A percentile compares a stretch with the other conserved stretches of the same genome.
phyloP scores from a whole-genome alignment of 805 yeast species.

The Pichia scutulata region DNA sequence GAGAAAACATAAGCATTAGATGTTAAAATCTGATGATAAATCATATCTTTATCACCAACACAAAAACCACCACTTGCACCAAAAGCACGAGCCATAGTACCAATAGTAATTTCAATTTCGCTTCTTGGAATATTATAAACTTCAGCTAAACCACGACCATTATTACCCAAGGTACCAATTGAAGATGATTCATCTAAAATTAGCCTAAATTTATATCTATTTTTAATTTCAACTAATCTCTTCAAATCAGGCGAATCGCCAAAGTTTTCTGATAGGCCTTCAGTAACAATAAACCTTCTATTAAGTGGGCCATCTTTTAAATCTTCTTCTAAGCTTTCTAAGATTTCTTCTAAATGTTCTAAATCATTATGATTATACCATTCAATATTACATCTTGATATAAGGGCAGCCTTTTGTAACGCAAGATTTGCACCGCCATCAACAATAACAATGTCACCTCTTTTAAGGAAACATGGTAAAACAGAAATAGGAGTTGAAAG shows the following conservation, averaged over 20 bases:
- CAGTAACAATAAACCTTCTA: conserved; percentile 86
- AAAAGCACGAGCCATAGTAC: conserved; percentile 74
- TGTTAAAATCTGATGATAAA: conserved; percentile 85
- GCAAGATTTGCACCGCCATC: conserved; percentile 72
- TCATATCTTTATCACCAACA: conserved; percentile 76
- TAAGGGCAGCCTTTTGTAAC: conserved; percentile 79
- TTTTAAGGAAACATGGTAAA: conserved; percentile 85
- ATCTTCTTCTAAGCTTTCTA: conserved; percentile 52
- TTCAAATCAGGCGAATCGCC: conserved; percentile 77
- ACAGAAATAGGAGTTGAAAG: conserved; percentile 81
- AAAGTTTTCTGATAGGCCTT: conserved; percentile 73
- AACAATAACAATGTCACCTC: conserved; percentile 89
- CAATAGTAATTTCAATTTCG: conserved; percentile 78
- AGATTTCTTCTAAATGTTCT: conserved; percentile 66
- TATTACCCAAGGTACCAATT: conserved; percentile 74
- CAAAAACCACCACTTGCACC: conserved; percentile 93
- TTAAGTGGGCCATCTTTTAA: conserved; percentile 69
- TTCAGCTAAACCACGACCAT: conserved; percentile 84
- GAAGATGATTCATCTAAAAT: conserved; percentile 84
- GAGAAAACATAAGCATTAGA: conserved; percentile 88
- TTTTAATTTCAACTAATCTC: conserved; percentile 63
- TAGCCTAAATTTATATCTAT: conserved; percentile 76
- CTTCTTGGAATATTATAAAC: conserved; percentile 57
- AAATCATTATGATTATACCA: conserved; percentile 85
- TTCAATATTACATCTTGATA: conserved; percentile 79